Percentiles rank a stretch among this genome's conserved stretches.
phyloP scores from a whole-genome alignment of 1,139 yeast species.

The Pichia sp. region DNA sequence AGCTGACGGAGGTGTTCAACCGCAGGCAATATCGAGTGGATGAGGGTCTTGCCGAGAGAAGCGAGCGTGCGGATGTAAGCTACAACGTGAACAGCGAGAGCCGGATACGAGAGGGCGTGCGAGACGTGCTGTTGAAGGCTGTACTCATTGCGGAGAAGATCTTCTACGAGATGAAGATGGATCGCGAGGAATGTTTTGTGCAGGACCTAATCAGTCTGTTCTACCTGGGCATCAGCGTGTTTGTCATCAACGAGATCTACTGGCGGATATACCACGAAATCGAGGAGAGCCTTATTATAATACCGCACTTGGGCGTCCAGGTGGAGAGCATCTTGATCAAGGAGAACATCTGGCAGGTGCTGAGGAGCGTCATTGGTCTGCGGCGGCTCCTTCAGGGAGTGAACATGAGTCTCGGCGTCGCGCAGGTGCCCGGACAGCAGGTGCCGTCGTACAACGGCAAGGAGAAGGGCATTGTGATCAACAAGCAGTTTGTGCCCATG shows the following conservation, averaged over 20 bases:
- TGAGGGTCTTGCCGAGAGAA: not conserved
- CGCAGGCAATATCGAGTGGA: not conserved
- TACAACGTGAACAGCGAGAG: not conserved
- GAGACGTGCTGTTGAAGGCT: not conserved
- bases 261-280: constrained; percentile 21
- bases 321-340: constrained; percentile 22
- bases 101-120: not conserved
- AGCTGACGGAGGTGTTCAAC: not conserved
- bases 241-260: constrained; percentile 20
- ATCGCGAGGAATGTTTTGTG: not conserved
- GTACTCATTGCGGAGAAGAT: not conserved
- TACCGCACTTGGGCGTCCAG: constrained; percentile 30
- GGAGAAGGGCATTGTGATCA: constrained; percentile 10
- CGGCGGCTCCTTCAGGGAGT: not conserved
- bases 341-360: constrained; percentile 10
- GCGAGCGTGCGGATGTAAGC: not conserved
- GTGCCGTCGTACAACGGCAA: not conserved
- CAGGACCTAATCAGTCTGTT: constrained; percentile 5
- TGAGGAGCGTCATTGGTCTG: constrained; percentile 4
- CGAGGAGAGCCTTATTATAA: constrained; percentile 27
- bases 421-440: not conserved
- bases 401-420: not conserved
- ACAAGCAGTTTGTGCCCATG: constrained; percentile 45
- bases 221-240: constrained; percentile 16
- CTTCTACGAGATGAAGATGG: not conserved